Evolutionary conservation across 2,329 filamentous ascomycete species (phyloP).

Genomic region (Setomelanomma holmii): DNA sequence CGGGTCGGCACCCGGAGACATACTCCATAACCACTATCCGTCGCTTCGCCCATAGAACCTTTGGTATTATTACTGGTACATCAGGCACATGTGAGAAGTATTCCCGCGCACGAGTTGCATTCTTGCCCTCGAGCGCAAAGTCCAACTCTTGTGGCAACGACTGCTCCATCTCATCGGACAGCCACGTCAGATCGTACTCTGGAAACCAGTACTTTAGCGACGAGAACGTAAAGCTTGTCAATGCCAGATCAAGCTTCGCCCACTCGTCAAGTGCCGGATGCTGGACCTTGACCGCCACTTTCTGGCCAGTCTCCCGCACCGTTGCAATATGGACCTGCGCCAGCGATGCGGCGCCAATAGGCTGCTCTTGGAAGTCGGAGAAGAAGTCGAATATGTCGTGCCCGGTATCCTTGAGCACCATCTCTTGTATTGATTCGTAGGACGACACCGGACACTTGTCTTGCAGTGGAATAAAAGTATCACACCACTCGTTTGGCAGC

Average conservation of each 20-base stretch:
- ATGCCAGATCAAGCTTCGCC: constrained; percentile 83
- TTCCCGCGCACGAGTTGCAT: constrained; percentile 78
- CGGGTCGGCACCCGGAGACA: constrained; percentile 82
- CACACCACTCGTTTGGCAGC: constrained; percentile 89
- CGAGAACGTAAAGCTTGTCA: constrained; percentile 89
- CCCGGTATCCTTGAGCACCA: constrained; percentile 87
- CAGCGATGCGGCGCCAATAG: constrained; percentile 90
- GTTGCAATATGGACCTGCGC: constrained; percentile 93
- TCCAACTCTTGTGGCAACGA: constrained; percentile 92
- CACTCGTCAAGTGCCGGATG: constrained; percentile 90
- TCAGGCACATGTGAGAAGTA: constrained; percentile 79
- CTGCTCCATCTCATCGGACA: constrained; percentile 89
- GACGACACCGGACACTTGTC: constrained; percentile 95
- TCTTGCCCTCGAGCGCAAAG: constrained; percentile 83
- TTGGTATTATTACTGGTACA: constrained; percentile 85
- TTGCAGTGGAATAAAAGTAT: constrained; percentile 93
- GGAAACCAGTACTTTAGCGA: constrained; percentile 93
- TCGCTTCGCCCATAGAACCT: constrained; percentile 87
- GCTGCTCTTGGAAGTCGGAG: constrained; percentile 78
- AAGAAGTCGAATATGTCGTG: constrained; percentile 81
- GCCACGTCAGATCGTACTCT: constrained; percentile 96
- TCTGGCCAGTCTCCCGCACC: constrained; percentile 79
- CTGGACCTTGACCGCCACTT: constrained; percentile 95
- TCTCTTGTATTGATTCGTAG: constrained; percentile 80
- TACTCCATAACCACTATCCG: constrained; percentile 96